A percentile compares a stretch with the other conserved stretches of the same genome.
Evolutionary conservation across 176 grass and related monocot species (phyloP).

Genomic region (Pharus latifolius): DNA sequence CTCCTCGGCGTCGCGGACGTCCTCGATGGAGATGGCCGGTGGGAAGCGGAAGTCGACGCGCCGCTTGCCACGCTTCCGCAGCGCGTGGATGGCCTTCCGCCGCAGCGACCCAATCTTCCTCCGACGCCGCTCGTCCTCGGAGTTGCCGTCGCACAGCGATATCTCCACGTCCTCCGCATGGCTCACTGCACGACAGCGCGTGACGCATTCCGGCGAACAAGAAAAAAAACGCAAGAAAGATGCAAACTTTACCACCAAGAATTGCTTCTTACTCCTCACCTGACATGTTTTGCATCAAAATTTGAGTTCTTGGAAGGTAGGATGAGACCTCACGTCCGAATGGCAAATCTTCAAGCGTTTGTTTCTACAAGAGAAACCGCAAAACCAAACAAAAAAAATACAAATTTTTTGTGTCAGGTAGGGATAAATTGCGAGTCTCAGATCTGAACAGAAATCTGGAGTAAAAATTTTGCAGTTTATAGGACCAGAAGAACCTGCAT

Average conservation of each 20-base stretch:
- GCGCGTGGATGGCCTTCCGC: slow-evolving; percentile 78
- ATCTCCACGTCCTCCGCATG: slow-evolving; percentile 64
- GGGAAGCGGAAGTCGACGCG: slow-evolving; percentile 87
- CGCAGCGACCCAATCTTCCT: slow-evolving; percentile 80
- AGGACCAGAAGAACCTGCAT: slow-evolving; percentile 41
- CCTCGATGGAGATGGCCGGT: slow-evolving; percentile 87
- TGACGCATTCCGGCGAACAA: neutral
- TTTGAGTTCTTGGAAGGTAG: neutral
- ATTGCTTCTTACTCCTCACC: slow-evolving; percentile 4
- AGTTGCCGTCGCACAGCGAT: slow-evolving; percentile 68
- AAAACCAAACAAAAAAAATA: neutral
- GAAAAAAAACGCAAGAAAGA: neutral
- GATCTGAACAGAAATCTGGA: slow-evolving; percentile 37
- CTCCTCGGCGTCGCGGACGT: slow-evolving; percentile 87
- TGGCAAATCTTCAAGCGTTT: neutral
- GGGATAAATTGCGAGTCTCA: slow-evolving; percentile 6
- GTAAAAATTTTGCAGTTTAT: slow-evolving; percentile 15
- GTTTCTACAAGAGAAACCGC: neutral
- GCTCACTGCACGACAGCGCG: slow-evolving; percentile 24
- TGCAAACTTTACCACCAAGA: neutral
- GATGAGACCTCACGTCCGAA: slow-evolving; percentile 8
- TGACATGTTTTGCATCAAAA: slow-evolving; percentile 26
- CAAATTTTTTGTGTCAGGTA: slow-evolving; percentile 1
- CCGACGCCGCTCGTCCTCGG: slow-evolving; percentile 88
- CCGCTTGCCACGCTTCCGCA: slow-evolving; percentile 81